These are phyloP conservation scores for Candida andamanensis DNA, from an alignment of 805 yeast genomes.

Conservation along the genomic window DNA sequence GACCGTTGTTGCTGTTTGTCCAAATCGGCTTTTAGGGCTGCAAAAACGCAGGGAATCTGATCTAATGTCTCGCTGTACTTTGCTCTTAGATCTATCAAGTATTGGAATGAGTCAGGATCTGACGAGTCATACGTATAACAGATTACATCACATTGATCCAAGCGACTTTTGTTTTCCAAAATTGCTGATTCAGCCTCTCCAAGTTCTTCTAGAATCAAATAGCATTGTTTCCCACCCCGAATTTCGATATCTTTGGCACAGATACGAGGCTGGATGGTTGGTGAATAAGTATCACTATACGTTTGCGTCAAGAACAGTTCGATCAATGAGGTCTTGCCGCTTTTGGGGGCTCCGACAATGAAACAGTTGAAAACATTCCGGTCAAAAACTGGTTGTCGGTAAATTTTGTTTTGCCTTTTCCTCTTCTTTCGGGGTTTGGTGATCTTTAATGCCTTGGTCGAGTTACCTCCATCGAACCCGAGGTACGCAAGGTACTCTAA, in stretches of 20 bases:
- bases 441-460: conserved; percentile 46
- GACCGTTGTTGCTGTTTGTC: conserved; percentile 94
- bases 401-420: conserved; percentile 56
- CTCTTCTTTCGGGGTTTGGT: conserved; percentile 77
- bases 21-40: conserved; percentile 90
- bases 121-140: conserved; percentile 91
- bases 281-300: conserved; percentile 66
- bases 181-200: conserved; percentile 85
- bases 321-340: conserved; percentile 83
- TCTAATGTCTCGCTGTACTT: conserved; percentile 53
- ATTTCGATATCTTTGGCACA: conserved; percentile 92
- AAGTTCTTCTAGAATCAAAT: conserved; percentile 81
- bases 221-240: conserved; percentile 93
- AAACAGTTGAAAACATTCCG: conserved; percentile 90
- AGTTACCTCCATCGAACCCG: conserved; percentile 64
- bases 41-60: conserved; percentile 76
- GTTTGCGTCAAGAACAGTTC: conserved; percentile 77
- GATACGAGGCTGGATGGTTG: conserved; percentile 73
- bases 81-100: conserved; percentile 64
- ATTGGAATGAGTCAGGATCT: conserved; percentile 91
- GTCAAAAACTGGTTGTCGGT: conserved; percentile 67
- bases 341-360: conserved; percentile 75
- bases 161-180: conserved; percentile 58
- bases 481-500: conserved; percentile 84
- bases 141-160: conserved; percentile 85